Evolutionary conservation across 2,329 filamentous ascomycete species (phyloP).

Genomic region (Curvularia verruculosa): DNA sequence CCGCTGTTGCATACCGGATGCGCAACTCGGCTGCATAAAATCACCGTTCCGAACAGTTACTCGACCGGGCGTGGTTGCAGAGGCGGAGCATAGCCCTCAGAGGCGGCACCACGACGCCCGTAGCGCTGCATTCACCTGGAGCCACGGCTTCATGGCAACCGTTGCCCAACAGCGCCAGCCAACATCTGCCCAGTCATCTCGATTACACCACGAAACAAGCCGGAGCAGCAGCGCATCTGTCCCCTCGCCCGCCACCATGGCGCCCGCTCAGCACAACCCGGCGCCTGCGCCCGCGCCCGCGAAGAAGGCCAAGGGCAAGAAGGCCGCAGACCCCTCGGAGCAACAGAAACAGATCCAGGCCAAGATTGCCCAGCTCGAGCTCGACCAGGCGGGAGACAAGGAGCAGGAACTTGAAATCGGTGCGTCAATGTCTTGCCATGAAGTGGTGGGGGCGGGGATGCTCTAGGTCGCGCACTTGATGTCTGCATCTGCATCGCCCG

Average conservation of each 20-base stretch:
- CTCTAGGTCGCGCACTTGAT: conserved; percentile 14
- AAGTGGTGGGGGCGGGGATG: conserved; percentile 7
- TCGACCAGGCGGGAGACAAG: conserved; percentile 90
- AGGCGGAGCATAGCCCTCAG: conserved; percentile 13
- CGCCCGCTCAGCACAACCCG: conserved; percentile 55
- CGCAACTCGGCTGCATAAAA: conserved; percentile 22
- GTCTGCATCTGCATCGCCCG: conserved; percentile 13
- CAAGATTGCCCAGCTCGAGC: conserved; percentile 93
- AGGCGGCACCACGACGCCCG: conserved; percentile 20
- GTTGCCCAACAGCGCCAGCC: conserved; percentile 46
- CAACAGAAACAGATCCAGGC: conserved; percentile 90
- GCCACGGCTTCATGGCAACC: conserved; percentile 43
- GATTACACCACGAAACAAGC: conserved; percentile 50
- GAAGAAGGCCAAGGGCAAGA: conserved; percentile 87
- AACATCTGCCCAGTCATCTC: conserved; percentile 35
- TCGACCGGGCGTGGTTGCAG: conserved; percentile 8
- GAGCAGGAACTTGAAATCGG: conserved; percentile 96
- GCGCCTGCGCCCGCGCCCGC: conserved; percentile 59
- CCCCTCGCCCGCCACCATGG: conserved; percentile 52
- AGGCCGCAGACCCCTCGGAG: conserved; percentile 82
- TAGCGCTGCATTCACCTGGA: conserved; percentile 19
- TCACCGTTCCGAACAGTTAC: neutral
- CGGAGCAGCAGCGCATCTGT: conserved; percentile 44
- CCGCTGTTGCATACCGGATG: conserved; percentile 24
- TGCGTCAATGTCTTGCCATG: conserved; percentile 49